Conservation (phyloP, 2,329 filamentous ascomycete species). For the Seiridium unicorne region DNA sequence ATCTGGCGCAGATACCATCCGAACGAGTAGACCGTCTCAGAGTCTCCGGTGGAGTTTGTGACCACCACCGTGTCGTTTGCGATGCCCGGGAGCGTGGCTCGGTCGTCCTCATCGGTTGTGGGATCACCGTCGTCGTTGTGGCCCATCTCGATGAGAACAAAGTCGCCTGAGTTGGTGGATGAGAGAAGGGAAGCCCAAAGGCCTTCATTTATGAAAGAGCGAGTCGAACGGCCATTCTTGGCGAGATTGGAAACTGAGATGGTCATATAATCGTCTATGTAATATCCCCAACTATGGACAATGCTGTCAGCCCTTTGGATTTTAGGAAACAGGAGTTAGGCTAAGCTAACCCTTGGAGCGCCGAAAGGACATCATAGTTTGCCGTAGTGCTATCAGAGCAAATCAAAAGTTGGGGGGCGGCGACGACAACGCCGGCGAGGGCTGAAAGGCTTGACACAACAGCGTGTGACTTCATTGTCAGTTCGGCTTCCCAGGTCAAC, state of each 20-base stretch:
- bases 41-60: constrained; percentile 12
- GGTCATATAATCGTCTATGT: constrained; percentile 9
- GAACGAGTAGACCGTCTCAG: constrained; percentile 22
- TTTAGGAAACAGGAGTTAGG: too few species aligned
- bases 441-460: too few species aligned
- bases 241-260: constrained; percentile 15
- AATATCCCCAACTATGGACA: constrained; percentile 15
- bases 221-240: constrained; percentile 13
- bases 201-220: constrained; percentile 20
- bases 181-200: constrained; percentile 15
- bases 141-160: constrained; percentile 23
- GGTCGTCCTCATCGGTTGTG: constrained; percentile 16
- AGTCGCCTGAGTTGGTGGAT: constrained; percentile 14
- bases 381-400: too few species aligned
- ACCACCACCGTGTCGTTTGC: constrained; percentile 18
- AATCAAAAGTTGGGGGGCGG: too few species aligned
- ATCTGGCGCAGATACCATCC: constrained; percentile 24
- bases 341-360: too few species aligned
- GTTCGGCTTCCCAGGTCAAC: too few species aligned
- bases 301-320: too few species aligned
- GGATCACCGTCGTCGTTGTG: constrained; percentile 24
- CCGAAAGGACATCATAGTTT: too few species aligned
- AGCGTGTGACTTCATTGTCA: too few species aligned
- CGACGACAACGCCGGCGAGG: too few species aligned
- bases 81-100: constrained; percentile 20